Evolutionary conservation across 2,329 filamentous ascomycete genomes (phyloP), one percentile per base, ranked within the genome.

Genomic region (Cladorrhinum sp.): DNA sequence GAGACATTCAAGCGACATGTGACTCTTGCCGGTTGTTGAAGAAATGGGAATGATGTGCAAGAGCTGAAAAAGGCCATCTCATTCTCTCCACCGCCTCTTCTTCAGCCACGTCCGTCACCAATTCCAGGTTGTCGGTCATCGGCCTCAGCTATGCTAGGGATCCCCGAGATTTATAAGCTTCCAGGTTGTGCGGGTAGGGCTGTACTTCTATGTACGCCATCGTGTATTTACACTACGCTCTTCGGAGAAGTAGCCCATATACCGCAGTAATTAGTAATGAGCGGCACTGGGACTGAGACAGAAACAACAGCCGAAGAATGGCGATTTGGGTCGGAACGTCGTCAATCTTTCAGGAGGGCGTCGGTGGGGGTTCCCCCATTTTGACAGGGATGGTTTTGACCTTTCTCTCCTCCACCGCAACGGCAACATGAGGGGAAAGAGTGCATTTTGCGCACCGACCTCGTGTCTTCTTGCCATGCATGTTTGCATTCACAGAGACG

Each of bases 21-120:
- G 41, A 45, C 41, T 45, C 41, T 45, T 18, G 16, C 16, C 16
- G 41, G 41, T 18, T 45, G 41, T 22, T 45, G 41, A 45, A 45
- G 41, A 45, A n/a, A 45, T 18, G 41, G 41, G 41, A 45, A 45
- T 22, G 41, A 45, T 45, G 41, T 20, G 41, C 41, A 45, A 45
- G 32, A 45, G 41, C 41, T 45, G 41, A 45, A 45, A 41, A 36
- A 36, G 32, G 32, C 32, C 9, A 36, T 36, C 32, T 16, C 32
- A 36, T 36, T 36, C n/a, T 32, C 13, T 32, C 13, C 8, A 45
- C 41, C 41, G 41, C 41, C 22, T 38, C 20, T 24, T 45, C 27
- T 49, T 38, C 53, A 56, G 53, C 53, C 53, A 56, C 53, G 53
- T n/a, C 20, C 53, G 53, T 56, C 53, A 56, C 22, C 38, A 38